A percentile compares a stretch with the other conserved stretches of the same genome.
Conservation (phyloP, 768 basidiomycete species). For the Agaricus subrufescens region DNA sequence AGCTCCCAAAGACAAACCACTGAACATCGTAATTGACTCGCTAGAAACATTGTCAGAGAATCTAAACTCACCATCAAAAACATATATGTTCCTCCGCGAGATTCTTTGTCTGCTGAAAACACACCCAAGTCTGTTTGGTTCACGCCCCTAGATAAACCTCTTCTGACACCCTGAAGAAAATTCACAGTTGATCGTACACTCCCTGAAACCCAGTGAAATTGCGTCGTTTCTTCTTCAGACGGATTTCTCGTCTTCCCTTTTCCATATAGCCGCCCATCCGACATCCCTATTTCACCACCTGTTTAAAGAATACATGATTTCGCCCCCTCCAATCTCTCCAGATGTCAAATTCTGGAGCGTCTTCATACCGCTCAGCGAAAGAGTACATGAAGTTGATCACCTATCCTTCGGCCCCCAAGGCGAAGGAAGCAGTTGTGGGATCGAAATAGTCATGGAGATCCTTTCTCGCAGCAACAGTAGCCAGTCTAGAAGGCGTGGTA, state of each 20-base stretch:
- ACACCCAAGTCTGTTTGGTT: conserved; percentile 42
- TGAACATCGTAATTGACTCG: conserved; percentile 70
- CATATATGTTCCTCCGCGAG: conserved; percentile 47
- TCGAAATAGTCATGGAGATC: conserved; percentile 60
- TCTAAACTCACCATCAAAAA: conserved; percentile 45
- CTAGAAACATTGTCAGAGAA: conserved; percentile 62
- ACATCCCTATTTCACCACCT: conserved; percentile 65
- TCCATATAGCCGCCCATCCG: conserved; percentile 66
- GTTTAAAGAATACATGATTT: conserved; percentile 63
- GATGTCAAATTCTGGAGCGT: conserved; percentile 78
- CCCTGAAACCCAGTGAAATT: conserved; percentile 42
- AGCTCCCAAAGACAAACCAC: conserved; percentile 36
- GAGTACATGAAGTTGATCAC: conserved; percentile 51
- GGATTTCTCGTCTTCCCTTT: conserved; percentile 58
- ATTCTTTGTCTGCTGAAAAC: conserved; percentile 39
- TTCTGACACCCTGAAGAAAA: conserved; percentile 28
- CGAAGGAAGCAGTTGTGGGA: conserved; percentile 38
- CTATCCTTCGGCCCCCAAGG: conserved; percentile 56
- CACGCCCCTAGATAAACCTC: background rate
- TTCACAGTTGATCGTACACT: conserved; percentile 60
- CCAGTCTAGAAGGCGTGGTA: conserved; percentile 38
- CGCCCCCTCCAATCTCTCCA: conserved; percentile 59
- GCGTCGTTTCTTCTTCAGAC: conserved; percentile 55
- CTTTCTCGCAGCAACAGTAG: conserved; percentile 44
- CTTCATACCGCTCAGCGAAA: conserved; percentile 66